Percentiles rank a stretch among this genome's conserved stretches.
These are phyloP conservation scores for Candida ficus DNA, from an alignment of 805 yeast species.

Conservation along the genomic window DNA sequence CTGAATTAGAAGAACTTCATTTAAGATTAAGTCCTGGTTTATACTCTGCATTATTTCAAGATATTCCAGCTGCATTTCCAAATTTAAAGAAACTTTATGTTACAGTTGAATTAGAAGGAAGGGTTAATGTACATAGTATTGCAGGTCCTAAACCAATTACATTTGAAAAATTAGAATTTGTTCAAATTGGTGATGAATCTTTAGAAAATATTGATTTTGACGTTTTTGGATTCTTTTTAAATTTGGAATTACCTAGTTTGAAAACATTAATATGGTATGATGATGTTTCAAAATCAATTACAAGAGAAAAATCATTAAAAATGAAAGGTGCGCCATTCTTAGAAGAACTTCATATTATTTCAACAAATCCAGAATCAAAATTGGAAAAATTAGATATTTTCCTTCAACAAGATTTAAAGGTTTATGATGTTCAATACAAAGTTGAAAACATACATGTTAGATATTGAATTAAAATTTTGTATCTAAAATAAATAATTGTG, in stretches of 20 bases:
- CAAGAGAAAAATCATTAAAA: neutral
- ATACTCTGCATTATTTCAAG: neutral
- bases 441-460: too few species aligned
- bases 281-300: neutral
- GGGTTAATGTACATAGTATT: neutral
- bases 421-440: neutral
- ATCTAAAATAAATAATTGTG: too few species aligned
- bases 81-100: too few species aligned
- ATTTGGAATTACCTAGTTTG: neutral
- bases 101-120: neutral
- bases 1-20: neutral
- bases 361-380: neutral
- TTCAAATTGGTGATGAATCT: neutral
- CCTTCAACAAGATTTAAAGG: neutral
- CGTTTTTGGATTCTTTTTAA: neutral
- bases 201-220: neutral
- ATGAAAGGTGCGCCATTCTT: neutral
- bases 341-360: neutral
- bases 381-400: neutral
- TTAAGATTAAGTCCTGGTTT: neutral
- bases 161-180: neutral
- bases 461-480: too few species aligned
- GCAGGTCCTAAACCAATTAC: neutral
- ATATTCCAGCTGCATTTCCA: neutral
- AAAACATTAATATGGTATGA: neutral